Base-by-base conservation (phyloP, 345 rosid species). In the Lepidium aucheri region DNA sequence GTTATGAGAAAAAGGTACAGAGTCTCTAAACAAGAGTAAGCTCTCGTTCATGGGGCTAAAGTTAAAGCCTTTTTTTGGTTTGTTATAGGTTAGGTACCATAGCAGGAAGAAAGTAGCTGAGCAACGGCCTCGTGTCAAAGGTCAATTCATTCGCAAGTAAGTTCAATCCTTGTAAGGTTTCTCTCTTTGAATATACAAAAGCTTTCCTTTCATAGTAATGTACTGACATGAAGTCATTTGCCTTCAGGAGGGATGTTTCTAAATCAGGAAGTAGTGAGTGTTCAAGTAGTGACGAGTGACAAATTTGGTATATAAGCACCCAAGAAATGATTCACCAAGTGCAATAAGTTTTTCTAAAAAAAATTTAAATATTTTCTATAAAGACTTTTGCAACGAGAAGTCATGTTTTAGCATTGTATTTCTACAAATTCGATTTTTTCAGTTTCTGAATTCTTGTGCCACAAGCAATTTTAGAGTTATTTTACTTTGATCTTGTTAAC, bases 1-100 rank as follows among this genome's bases (percentile, higher is more conserved):
- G 93, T 76, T 91, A 83, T 58, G 86, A 84, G 57, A 88, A 88
- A 69, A 79, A 74, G 89, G 93, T 87, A n/a, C n/a, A n/a, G n/a
- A 85, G 47, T 30, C 34, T 43, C 43, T 8, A 13, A 52, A 65
- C 28, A 60, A 59, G 41, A 54, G 51, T 14, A 24, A 65, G 34
- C 33, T 65, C 71, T 64, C 1, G 14, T 50, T 49, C 44, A 14
- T 34, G 35, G 9, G 3, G 24, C 18, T 11, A 51, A 66, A 60
- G 12, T 63, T 24, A 56, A 28, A 39, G 7, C 17, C 15, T 47
- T 26, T 38, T 55, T 28, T 54, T n/a, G n/a, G 51, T 60, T 36
- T 49, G 63, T 57, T 80, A 60, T 82, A 88, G 89, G 95, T 85
- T 9, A 80, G 83, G 55, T 85, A 81, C 41, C 78, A 85, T 53